These are phyloP conservation scores for Pseudogymnoascus sp. DNA, from an alignment of 2,329 filamentous ascomycete species.

Conservation along the genomic window DNA sequence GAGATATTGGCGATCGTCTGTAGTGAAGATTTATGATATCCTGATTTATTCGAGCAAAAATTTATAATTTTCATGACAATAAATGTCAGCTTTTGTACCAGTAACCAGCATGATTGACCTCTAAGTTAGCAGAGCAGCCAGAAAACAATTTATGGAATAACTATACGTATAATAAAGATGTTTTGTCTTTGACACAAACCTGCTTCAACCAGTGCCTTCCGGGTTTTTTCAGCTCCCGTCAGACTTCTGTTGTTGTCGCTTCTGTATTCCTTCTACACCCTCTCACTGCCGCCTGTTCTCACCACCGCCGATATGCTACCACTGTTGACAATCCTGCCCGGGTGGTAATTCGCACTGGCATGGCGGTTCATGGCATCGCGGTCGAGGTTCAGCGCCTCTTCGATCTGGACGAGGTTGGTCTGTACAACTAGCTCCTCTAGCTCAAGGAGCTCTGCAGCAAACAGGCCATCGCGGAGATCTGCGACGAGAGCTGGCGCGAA, in stretches of 20 bases:
- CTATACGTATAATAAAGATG: too few species aligned
- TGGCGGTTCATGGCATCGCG: too few species aligned
- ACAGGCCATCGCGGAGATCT: too few species aligned
- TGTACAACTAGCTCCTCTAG: too few species aligned
- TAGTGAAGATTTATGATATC: constrained; percentile 7
- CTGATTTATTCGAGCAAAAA: neutral
- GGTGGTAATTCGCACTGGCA: neutral
- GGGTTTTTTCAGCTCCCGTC: neutral
- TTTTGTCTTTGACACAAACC: neutral
- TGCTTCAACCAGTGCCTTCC: neutral
- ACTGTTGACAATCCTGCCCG: neutral
- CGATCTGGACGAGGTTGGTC: too few species aligned
- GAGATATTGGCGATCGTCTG: neutral
- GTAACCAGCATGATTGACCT: neutral
- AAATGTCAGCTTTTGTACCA: neutral
- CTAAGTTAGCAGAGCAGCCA: neutral
- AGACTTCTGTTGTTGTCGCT: neutral
- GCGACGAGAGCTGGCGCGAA: too few species aligned
- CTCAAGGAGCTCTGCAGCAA: too few species aligned
- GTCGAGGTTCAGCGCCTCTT: too few species aligned
- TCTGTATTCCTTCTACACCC: neutral
- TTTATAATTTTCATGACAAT: neutral
- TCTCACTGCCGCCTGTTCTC: neutral
- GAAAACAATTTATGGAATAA: too few species aligned
- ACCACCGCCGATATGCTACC: neutral